Base-by-base conservation (phyloP, 192 early-diverging fungal species). In the Coemansia asiatica region DNA sequence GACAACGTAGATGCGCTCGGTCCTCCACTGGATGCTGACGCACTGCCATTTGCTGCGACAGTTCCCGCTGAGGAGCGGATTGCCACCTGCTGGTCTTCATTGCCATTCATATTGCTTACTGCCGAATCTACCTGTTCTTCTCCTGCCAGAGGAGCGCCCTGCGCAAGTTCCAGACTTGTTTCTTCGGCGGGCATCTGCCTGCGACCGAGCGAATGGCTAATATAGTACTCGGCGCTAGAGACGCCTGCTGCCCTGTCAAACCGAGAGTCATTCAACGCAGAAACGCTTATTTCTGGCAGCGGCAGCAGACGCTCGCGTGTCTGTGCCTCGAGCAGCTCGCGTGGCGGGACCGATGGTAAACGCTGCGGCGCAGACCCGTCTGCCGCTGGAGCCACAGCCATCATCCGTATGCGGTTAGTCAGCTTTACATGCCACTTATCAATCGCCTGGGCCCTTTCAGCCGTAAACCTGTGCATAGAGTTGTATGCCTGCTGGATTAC, bases 331-430 rank as follows among this genome's bases (percentile, higher is more conserved):
- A 81, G 61, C 38, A 81, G 56, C 63, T 75, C 68, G 0, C 69
- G 73, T 60, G 78, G 78, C 40, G 78, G 78, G 6, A 68, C 63
- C 6, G 40, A 22, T 7, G 78, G 78, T 63, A 81, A 67, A 1
- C 78, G 62, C 21, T 56, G 78, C 5, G 78, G 78, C 26, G 78
- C 78, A 13, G 78, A 81, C 1, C 78, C 78, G 8, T 81, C 78
- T 1, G 78, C 62, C 1, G 78, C 78, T 15, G 78, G 78, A 16
- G 73, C 59, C 28, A 81, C 67, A 0, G 78, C 73, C 78, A 81
- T 81, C 60, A 81, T 62, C 13, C 78, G 62, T 12, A 81, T 72
- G 22, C 78, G 64, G 50, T 75, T 75, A 12, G 78, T 68, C 67
- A 81, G 48, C 64, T 81, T 81, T 4, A 56, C 23, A 29, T 72